Evolutionary conservation across 768 basidiomycete genomes (phyloP), one percentile per base, ranked within the genome.

Genomic region (Tulasnella sp.): DNA sequence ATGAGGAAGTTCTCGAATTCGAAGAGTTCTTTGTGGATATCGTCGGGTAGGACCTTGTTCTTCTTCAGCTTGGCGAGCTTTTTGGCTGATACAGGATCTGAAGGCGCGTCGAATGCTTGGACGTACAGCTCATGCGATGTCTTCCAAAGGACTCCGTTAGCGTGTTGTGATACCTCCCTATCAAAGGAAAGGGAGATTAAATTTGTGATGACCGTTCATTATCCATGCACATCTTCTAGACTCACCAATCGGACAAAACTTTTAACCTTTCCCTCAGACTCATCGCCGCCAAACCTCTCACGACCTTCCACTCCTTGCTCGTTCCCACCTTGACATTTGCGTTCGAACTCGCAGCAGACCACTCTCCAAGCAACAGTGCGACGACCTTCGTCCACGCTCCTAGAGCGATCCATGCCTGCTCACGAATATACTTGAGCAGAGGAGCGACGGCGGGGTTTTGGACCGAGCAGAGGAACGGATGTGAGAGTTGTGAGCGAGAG

Each of bases 1-100:
- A 76, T 75, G 27, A 91, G 71, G 69, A 90, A 92, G 2, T 78
- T 81, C 25, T 86, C 82, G 64, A 88, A 91, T 19, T 77, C 79
- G 70, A 93, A 90, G 27, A 92, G 70, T 12, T 79, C 79, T 12
- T 71, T 69, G 4, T 74, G 74, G 25, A 88, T 69, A 10, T 79
- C 77, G 72, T 67, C 7, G 2, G 77, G 75, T 10, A 76, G 49
- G 54, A 70, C 70, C 66, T 53, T 45, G 24, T 48, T 41, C 61
- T 80, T 82, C 64, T 72, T 74, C 42, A 87, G 60, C n/a, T 60
- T 70, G 73, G 5, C 74, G 2, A 87, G 73, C 66, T 78, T 80
- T 68, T 80, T 84, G 66, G 34, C 82, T 79, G 1, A 67, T 64
- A 0, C 74, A 65, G 1, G 69, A 67, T 27, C 31, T 42, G 75